phyloP scores from a whole-genome alignment of 345 rosid genomes.

The Syzygium aromaticum region DNA sequence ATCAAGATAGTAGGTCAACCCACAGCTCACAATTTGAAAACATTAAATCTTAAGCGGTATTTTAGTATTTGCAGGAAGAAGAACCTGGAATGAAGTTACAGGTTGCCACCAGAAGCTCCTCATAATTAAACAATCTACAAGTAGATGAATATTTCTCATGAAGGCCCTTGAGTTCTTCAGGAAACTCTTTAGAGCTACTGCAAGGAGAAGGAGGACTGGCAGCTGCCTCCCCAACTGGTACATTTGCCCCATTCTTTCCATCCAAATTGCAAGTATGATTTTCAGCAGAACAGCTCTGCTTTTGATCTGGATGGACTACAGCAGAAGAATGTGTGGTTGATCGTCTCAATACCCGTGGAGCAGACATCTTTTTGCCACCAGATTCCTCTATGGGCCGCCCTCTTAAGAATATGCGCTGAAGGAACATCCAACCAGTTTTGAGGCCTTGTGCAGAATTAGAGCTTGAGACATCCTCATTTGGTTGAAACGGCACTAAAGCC shows the following conservation, averaged over 20 bases:
- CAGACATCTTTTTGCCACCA: slow-evolving; percentile 34
- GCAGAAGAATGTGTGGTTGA: slow-evolving; percentile 54
- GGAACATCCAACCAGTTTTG: slow-evolving; percentile 57
- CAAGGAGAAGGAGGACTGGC: slow-evolving; percentile 31
- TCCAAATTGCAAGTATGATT: slow-evolving; percentile 28
- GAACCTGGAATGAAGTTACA: slow-evolving; percentile 63
- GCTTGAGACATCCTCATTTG: slow-evolving; percentile 14
- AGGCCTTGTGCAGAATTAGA: slow-evolving; percentile 3
- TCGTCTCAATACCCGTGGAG: slow-evolving; percentile 33
- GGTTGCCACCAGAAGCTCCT: slow-evolving; percentile 66
- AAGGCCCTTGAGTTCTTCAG: slow-evolving; percentile 56
- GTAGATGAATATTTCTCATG: slow-evolving; percentile 64
- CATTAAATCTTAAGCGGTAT: neutral
- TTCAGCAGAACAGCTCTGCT: slow-evolving; percentile 26
- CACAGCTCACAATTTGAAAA: neutral
- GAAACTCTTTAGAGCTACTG: slow-evolving; percentile 22
- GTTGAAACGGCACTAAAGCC: slow-evolving; percentile 44
- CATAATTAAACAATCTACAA: slow-evolving; percentile 73
- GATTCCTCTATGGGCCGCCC: slow-evolving; percentile 23
- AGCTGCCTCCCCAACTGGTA: slow-evolving; percentile 27
- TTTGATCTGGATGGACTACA: slow-evolving; percentile 55
- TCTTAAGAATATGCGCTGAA: slow-evolving; percentile 34
- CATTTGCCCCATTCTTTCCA: slow-evolving; percentile 49
- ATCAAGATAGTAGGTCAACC: neutral
- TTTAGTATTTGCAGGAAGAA: slow-evolving; percentile 2